phyloP scores from a whole-genome alignment of 345 rosid genomes.

The Citrus unshiu region DNA sequence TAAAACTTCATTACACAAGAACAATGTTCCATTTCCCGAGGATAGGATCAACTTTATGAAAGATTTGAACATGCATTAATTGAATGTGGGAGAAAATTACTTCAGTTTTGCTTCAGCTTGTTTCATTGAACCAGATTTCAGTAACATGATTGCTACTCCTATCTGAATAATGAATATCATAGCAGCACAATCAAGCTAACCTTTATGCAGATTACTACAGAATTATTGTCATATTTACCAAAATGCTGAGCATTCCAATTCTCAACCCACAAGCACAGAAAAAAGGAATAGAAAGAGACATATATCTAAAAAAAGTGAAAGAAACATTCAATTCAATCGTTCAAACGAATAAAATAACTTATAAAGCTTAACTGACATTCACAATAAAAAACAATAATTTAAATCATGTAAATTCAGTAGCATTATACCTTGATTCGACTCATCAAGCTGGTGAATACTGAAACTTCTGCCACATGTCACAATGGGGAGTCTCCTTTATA shows the following conservation, averaged over 20 bases:
- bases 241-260: not conserved
- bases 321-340: not conserved
- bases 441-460: constrained; percentile 42
- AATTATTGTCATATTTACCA: not conserved
- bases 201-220: not conserved
- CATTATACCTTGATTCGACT: constrained; percentile 32
- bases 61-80: not conserved
- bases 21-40: not conserved
- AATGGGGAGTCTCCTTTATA: constrained; percentile 78
- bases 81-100: not conserved
- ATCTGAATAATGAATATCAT: not conserved
- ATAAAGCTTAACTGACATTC: not conserved
- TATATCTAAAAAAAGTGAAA: not conserved
- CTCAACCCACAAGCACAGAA: not conserved
- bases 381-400: not conserved
- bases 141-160: not conserved
- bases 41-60: not conserved
- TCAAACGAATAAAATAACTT: not conserved
- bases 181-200: not conserved
- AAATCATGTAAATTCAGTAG: not conserved
- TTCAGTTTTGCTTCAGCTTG: not conserved
- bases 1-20: not conserved
- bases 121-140: not conserved
- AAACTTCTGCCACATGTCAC: constrained; percentile 62
- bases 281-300: not conserved